A percentile compares a stretch with the other conserved stretches of the same genome.
phyloP scores from a whole-genome alignment of 73 alveolate genomes.

The Paraurostyla sp. region DNA sequence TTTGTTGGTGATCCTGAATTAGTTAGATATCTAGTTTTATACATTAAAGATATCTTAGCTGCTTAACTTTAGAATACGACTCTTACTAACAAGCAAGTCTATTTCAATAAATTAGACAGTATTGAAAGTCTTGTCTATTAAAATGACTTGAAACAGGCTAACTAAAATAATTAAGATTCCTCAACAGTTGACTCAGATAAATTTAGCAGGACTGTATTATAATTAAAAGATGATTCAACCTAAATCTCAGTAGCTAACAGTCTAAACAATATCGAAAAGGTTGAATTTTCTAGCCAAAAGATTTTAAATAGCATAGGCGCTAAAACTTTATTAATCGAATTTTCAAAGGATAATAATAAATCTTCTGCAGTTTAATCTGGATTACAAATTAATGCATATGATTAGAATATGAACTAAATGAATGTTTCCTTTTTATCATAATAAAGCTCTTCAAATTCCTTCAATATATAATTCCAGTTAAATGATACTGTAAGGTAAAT shows the following conservation, averaged over 20 bases:
- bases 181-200: background rate
- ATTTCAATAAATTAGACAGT: background rate
- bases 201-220: background rate
- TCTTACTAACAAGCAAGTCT: background rate
- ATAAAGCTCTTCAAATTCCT: background rate
- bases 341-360: background rate
- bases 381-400: constrained; percentile 18
- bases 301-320: background rate
- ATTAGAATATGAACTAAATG: background rate
- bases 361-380: background rate
- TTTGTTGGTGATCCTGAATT: constrained; percentile 11
- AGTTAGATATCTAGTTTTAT: background rate
- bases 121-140: background rate
- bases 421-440: background rate
- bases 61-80: background rate
- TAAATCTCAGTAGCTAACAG: background rate
- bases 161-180: background rate
- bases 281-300: background rate
- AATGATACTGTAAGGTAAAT: background rate
- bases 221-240: background rate
- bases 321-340: background rate
- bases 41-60: background rate
- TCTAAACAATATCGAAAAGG: background rate
- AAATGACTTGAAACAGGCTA: background rate
- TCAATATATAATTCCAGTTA: background rate